phyloP scores from a whole-genome alignment of 768 basidiomycete species.

The Amanita thiersii region DNA sequence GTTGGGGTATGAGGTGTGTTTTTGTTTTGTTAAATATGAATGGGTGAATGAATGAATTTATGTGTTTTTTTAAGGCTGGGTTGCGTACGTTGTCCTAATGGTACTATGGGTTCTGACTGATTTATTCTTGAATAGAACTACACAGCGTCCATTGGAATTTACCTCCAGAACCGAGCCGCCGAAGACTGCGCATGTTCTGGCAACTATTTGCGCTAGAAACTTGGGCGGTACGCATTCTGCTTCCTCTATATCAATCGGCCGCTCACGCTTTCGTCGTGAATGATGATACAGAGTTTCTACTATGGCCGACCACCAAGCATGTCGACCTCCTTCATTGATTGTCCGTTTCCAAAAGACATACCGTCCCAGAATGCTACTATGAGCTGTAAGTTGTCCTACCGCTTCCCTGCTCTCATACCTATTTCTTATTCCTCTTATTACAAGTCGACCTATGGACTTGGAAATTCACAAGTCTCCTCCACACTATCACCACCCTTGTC shows the following conservation, averaged over 20 bases:
- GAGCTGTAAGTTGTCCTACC: constrained; percentile 29
- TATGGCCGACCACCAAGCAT: constrained; percentile 55
- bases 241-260: not conserved
- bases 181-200: constrained; percentile 58
- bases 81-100: constrained; percentile 34
- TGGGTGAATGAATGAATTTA: not conserved
- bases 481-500: constrained; percentile 39
- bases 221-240: constrained; percentile 35
- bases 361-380: constrained; percentile 23
- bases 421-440: constrained; percentile 1
- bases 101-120: too few species aligned
- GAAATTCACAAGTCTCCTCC: constrained; percentile 45
- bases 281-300: constrained; percentile 41
- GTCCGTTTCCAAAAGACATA: constrained; percentile 42
- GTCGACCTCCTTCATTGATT: constrained; percentile 45
- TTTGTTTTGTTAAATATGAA: not conserved
- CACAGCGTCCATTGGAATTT: constrained; percentile 56
- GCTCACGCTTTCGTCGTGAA: not conserved
- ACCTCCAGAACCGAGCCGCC: constrained; percentile 30
- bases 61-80: constrained; percentile 27
- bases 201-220: constrained; percentile 59
- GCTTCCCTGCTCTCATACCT: too few species aligned
- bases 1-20: constrained; percentile 50
- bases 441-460: constrained; percentile 50
- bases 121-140: constrained; percentile 33